These are phyloP conservation scores for Podospora pseudopauciseta DNA, from an alignment of 495 filamentous ascomycete species.

Conservation along the genomic window DNA sequence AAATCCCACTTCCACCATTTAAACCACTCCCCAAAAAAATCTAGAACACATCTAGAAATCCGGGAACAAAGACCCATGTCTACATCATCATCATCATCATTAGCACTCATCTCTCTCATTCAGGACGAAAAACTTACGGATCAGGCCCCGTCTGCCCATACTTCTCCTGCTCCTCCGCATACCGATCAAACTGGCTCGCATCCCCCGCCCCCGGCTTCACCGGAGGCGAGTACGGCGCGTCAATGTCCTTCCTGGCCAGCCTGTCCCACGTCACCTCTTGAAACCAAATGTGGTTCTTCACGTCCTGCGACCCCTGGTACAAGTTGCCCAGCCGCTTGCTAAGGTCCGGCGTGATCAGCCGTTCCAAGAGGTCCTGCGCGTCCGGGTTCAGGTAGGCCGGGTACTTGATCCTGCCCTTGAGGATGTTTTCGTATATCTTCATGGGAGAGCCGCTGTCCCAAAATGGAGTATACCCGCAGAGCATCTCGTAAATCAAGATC, in stretches of 20 bases:
- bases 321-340: constrained; percentile 94
- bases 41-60: constrained; percentile 18
- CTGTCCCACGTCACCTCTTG: constrained; percentile 97
- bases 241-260: constrained; percentile 89
- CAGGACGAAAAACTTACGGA: constrained; percentile 58
- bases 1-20: background rate
- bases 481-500: constrained; percentile 99
- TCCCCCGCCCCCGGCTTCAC: constrained; percentile 90
- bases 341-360: constrained; percentile 89
- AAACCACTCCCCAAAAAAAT: constrained; percentile 7
- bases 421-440: constrained; percentile 99
- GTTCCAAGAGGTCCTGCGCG: constrained; percentile 84
- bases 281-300: constrained; percentile 96
- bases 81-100: constrained; percentile 16
- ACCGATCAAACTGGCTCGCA: constrained; percentile 95
- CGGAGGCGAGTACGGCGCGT: constrained; percentile 96
- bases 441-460: constrained; percentile 97
- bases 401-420: constrained; percentile 90
- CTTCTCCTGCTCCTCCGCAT: constrained; percentile 91
- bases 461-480: constrained; percentile 97
- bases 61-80: constrained; percentile 19
- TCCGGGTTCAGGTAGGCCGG: constrained; percentile 92
- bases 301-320: constrained; percentile 85
- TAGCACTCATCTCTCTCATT: background rate
- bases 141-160: constrained; percentile 77